These are phyloP conservation scores for Candida sanyaensis DNA, from an alignment of 1,139 yeast species.

Conservation along the genomic window DNA sequence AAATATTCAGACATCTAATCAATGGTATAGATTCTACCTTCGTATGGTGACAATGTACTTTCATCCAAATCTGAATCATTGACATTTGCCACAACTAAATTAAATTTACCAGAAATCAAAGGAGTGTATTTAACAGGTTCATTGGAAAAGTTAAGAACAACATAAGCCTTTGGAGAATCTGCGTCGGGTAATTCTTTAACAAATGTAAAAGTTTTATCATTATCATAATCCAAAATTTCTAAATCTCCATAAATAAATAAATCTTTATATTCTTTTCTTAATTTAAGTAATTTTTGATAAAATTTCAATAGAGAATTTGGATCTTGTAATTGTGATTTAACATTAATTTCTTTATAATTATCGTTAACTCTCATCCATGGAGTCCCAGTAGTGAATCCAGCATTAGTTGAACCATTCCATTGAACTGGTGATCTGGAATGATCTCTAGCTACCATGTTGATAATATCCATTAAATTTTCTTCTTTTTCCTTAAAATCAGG, in stretches of 20 bases:
- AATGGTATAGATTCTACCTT: conserved; percentile 29
- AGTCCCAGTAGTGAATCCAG: conserved; percentile 50
- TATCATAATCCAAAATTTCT: conserved; percentile 40
- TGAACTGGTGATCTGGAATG: conserved; percentile 62
- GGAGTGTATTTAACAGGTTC: conserved; percentile 30
- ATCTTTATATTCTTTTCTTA: conserved; percentile 49
- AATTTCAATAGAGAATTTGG: conserved; percentile 49
- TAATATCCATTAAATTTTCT: conserved; percentile 29
- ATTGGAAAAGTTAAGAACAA: conserved; percentile 47
- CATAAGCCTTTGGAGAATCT: conserved; percentile 30
- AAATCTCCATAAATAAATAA: conserved; percentile 49
- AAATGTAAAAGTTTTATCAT: conserved; percentile 39
- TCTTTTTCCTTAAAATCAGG: conserved; percentile 28
- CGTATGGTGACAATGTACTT: conserved; percentile 35
- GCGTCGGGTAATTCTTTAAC: conserved; percentile 25
- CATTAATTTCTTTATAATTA: conserved; percentile 52
- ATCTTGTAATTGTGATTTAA: conserved; percentile 46
- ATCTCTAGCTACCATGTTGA: conserved; percentile 49
- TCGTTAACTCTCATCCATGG: conserved; percentile 62
- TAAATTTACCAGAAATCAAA: conserved; percentile 29
- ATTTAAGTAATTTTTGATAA: conserved; percentile 43
- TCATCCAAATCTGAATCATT: conserved; percentile 17
- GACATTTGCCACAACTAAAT: conserved; percentile 32
- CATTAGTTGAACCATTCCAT: conserved; percentile 48
- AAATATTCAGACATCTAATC: too few species aligned